Evolutionary conservation across 192 early-diverging fungal genomes (phyloP).

Genomic region (Geranomyces variabilis): DNA sequence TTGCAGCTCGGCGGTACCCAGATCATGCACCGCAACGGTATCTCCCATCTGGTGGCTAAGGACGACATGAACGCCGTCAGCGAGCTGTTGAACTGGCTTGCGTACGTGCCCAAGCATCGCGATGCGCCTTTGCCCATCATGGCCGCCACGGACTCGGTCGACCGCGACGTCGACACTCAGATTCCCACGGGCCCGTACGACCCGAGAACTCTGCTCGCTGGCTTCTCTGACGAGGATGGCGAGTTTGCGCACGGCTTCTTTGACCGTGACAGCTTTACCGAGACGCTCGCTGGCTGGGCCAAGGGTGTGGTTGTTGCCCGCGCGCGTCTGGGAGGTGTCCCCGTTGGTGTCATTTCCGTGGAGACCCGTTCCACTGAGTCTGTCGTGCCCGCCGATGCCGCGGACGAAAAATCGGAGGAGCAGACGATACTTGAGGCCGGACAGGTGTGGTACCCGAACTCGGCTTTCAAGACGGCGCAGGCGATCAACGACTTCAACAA

Average conservation of each 20-base stretch:
- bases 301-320: constrained; percentile 94
- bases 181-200: constrained; percentile 84
- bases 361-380: constrained; percentile 92
- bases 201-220: constrained; percentile 87
- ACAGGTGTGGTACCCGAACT: constrained; percentile 98
- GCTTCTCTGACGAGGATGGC: constrained; percentile 64
- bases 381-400: constrained; percentile 92
- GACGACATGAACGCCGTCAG: constrained; percentile 93
- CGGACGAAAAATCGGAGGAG: constrained; percentile 85
- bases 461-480: constrained; percentile 99
- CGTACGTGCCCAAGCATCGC: constrained; percentile 80
- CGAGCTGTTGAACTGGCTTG: constrained; percentile 93
- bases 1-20: constrained; percentile 97
- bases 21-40: constrained; percentile 99
- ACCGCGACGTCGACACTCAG: constrained; percentile 80
- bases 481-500: constrained; percentile 99
- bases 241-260: constrained; percentile 90
- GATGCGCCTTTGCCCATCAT: constrained; percentile 66
- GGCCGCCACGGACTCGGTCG: constrained; percentile 67
- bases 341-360: constrained; percentile 96
- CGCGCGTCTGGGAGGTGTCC: constrained; percentile 93
- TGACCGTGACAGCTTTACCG: constrained; percentile 93
- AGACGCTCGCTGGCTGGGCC: constrained; percentile 96
- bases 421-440: constrained; percentile 90
- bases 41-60: constrained; percentile 93